Evolutionary conservation across 768 basidiomycete species (phyloP).

Genomic region (Galerina marginata): DNA sequence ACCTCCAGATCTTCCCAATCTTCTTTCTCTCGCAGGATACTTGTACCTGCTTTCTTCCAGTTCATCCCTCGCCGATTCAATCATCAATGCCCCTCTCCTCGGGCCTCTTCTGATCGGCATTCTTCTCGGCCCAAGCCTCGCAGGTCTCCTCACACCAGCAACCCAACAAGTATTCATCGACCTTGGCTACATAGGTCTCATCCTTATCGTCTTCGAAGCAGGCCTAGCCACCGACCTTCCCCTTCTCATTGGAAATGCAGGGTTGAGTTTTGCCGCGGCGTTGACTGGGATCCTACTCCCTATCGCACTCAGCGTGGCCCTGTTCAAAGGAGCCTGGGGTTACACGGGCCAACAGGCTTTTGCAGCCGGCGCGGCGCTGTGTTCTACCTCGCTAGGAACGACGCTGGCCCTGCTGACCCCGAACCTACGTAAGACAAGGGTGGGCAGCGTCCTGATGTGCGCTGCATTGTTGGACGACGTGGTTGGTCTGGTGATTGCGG

Average conservation of each 20-base stretch:
- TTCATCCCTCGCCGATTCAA: constrained; percentile 43
- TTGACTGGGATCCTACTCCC: constrained; percentile 57
- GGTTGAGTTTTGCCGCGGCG: constrained; percentile 54
- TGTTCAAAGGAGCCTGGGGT: constrained; percentile 50
- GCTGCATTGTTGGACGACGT: constrained; percentile 74
- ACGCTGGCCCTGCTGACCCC: constrained; percentile 64
- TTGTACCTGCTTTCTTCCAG: constrained; percentile 57
- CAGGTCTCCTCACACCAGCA: constrained; percentile 50
- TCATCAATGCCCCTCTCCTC: constrained; percentile 41
- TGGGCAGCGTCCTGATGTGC: constrained; percentile 62
- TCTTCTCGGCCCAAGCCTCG: constrained; percentile 54
- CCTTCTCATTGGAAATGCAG: constrained; percentile 49
- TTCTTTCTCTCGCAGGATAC: constrained; percentile 59
- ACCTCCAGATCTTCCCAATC: constrained; percentile 34
- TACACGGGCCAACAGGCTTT: constrained; percentile 55
- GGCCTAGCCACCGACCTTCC: constrained; percentile 55
- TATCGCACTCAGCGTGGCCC: constrained; percentile 53
- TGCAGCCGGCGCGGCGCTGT: constrained; percentile 64
- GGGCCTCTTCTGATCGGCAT: constrained; percentile 26
- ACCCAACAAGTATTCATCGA: constrained; percentile 51
- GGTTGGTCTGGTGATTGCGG: constrained; percentile 62
- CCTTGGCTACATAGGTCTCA: constrained; percentile 46
- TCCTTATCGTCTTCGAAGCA: constrained; percentile 65
- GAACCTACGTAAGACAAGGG: constrained; percentile 50
- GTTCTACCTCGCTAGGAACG: constrained; percentile 70